phyloP scores from a whole-genome alignment of 352 stramenopile species.

The Globisporangium irregulare region DNA sequence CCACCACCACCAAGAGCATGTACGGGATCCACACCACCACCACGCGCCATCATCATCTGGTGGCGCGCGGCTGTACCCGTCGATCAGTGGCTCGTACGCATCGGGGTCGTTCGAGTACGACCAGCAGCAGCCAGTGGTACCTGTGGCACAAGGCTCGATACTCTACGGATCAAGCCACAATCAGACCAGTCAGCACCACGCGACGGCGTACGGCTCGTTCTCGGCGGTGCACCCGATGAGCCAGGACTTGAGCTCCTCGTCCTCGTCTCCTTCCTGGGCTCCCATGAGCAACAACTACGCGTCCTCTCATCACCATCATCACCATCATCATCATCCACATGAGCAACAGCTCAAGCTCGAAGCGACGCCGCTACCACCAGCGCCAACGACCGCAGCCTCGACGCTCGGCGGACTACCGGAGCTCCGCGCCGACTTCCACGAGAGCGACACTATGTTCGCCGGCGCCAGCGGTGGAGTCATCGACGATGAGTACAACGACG shows the following conservation, averaged over 20 bases:
- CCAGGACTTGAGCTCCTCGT: not conserved
- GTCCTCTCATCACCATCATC: not conserved
- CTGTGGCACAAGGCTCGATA: not conserved
- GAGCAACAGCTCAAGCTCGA: not conserved
- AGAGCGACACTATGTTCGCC: not conserved
- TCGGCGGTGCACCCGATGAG: not conserved
- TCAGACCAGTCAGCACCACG: not conserved
- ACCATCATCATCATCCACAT: not conserved
- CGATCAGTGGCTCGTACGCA: not conserved
- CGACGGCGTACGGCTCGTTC: not conserved
- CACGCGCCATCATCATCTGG: not conserved
- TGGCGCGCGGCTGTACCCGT: not conserved
- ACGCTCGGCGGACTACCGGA: not conserved
- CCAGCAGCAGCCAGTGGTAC: not conserved
- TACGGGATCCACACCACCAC: not conserved
- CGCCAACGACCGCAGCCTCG: not conserved
- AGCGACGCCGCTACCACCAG: not conserved
- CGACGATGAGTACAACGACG: conserved; percentile 17
- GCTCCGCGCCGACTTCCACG: conserved; percentile 6
- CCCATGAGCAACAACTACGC: not conserved
- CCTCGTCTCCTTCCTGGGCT: not conserved
- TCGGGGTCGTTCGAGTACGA: not conserved
- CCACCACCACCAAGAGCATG: not conserved
- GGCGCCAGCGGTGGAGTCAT: not conserved
- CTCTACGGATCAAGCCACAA: not conserved